These are phyloP conservation scores for Wallacemonas sp. DNA, from an alignment of 208 protist genomes.

Conservation along the genomic window DNA sequence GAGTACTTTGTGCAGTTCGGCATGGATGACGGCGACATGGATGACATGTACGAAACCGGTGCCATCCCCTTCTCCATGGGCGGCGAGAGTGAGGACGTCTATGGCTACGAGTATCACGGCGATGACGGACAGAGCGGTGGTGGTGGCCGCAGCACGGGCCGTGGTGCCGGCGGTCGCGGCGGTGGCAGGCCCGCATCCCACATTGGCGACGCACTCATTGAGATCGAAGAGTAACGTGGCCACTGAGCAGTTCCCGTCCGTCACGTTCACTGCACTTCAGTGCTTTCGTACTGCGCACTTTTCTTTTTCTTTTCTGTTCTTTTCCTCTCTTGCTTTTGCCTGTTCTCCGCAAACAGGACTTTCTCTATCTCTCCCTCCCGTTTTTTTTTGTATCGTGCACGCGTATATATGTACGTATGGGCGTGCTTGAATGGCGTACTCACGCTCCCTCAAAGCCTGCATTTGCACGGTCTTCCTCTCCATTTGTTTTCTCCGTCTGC, in stretches of 20 bases:
- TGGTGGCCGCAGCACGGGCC: background rate
- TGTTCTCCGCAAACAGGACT: background rate
- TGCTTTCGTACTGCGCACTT: background rate
- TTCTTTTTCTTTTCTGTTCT: conserved; percentile 1
- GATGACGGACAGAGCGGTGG: background rate
- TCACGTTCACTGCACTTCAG: too few species aligned
- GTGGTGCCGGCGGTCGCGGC: background rate
- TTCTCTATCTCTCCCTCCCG: background rate
- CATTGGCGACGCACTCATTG: conserved; percentile 65
- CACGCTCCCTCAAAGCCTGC: too few species aligned
- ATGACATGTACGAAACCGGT: conserved; percentile 72
- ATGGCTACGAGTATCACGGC: conserved; percentile 1
- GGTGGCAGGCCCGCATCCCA: conserved; percentile 1
- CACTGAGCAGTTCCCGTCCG: too few species aligned
- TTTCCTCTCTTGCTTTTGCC: conserved; percentile 6
- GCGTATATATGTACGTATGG: background rate
- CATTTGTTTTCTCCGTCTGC: too few species aligned
- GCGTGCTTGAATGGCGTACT: background rate
- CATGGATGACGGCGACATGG: conserved; percentile 68
- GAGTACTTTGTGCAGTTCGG: conserved; percentile 82
- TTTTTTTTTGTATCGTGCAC: conserved; percentile 12
- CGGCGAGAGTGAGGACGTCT: conserved; percentile 9
- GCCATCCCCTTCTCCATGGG: conserved; percentile 14
- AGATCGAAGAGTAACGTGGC: conserved; percentile 76
- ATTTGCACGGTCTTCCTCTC: too few species aligned